Conservation (phyloP, 1,284 basidiomycete species). For the Leccinum pseudoinsigne region DNA sequence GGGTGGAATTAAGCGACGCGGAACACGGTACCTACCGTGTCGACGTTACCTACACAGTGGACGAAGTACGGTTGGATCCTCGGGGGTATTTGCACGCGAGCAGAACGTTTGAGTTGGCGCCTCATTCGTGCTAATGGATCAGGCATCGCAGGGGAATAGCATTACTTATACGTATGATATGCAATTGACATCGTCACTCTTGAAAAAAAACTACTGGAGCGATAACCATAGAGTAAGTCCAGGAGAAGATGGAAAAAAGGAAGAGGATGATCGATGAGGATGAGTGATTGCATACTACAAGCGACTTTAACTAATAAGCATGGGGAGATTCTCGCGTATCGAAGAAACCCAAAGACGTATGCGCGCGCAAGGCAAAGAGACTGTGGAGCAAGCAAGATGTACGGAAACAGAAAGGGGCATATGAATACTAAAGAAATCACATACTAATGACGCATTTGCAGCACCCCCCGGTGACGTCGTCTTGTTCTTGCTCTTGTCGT, state of each 20-base stretch:
- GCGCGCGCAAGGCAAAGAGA: slow-evolving; percentile 10
- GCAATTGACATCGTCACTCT: slow-evolving; percentile 13
- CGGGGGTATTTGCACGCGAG: slow-evolving; percentile 33
- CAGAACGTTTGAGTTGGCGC: slow-evolving; percentile 18
- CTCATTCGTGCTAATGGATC: slow-evolving; percentile 3
- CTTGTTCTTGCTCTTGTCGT: slow-evolving; percentile 35
- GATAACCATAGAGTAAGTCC: slow-evolving; percentile 24
- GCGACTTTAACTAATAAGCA: slow-evolving; percentile 22
- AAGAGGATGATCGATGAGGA: not conserved
- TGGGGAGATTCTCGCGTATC: slow-evolving; percentile 8
- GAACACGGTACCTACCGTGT: slow-evolving; percentile 45
- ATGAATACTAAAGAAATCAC: slow-evolving; percentile 40
- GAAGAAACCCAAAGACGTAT: slow-evolving; percentile 9
- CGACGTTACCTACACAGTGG: slow-evolving; percentile 52
- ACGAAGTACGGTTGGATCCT: slow-evolving; percentile 53
- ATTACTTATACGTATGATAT: slow-evolving; percentile 16
- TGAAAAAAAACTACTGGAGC: slow-evolving; percentile 20
- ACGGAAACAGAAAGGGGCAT: slow-evolving; percentile 22
- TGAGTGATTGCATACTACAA: slow-evolving; percentile 32
- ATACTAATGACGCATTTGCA: slow-evolving; percentile 60
- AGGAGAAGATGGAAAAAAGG: slow-evolving; percentile 3
- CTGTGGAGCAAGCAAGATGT: slow-evolving; percentile 26
- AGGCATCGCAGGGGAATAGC: slow-evolving; percentile 1
- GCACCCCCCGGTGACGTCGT: slow-evolving; percentile 49
- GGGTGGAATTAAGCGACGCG: slow-evolving; percentile 38